These are phyloP conservation scores for Calendula officinalis DNA, from an alignment of 129 eudicot genomes.

Conservation along the genomic window DNA sequence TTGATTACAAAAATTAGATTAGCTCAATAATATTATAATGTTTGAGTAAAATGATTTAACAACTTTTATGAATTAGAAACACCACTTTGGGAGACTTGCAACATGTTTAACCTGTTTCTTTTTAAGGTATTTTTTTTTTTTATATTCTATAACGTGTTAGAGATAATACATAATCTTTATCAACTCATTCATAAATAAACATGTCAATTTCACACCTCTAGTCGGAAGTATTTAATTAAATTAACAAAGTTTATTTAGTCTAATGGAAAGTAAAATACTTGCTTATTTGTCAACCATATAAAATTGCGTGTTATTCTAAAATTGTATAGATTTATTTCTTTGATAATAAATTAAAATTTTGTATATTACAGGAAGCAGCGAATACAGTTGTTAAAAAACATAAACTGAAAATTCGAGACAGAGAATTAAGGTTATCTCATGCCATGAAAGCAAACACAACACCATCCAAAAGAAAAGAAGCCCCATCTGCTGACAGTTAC, in stretches of 20 bases:
- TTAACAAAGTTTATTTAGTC: not conserved
- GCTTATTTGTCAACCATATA: not conserved
- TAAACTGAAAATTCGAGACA: constrained; percentile 43
- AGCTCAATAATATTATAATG: too few relatives aligned
- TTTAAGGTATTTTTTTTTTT: too few relatives aligned
- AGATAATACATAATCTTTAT: not conserved
- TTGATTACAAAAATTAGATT: too few relatives aligned
- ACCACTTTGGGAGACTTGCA: too few relatives aligned
- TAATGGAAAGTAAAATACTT: too few relatives aligned
- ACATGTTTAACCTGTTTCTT: too few relatives aligned
- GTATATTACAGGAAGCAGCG: constrained; percentile 38
- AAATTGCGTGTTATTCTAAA: not conserved
- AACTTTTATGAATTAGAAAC: too few relatives aligned
- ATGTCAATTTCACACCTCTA: not conserved
- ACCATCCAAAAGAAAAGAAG: constrained; percentile 26
- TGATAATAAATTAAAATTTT: not conserved
- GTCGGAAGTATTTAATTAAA: not conserved
- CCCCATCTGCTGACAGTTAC: constrained; percentile 13
- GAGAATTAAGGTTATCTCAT: constrained; percentile 44
- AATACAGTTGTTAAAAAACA: constrained; percentile 40
- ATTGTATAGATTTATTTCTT: not conserved
- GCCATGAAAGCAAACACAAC: constrained; percentile 28
- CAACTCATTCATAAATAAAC: not conserved
- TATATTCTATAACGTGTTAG: not conserved
- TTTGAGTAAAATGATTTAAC: too few relatives aligned